phyloP scores from a whole-genome alignment of 805 yeast species.

The Zygosaccharomyces bisporus region DNA sequence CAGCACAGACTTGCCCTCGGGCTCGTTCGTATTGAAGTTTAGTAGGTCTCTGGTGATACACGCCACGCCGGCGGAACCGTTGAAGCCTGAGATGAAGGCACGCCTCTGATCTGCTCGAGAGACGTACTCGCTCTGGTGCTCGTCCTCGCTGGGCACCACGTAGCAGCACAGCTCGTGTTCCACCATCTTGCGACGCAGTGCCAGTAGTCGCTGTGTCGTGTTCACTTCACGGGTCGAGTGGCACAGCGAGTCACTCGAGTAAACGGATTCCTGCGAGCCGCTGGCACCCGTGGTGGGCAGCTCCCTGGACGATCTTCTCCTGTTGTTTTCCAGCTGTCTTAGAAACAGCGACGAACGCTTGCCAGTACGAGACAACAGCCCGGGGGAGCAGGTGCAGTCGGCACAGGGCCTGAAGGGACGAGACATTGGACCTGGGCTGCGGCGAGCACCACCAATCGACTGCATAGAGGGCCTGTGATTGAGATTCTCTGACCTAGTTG shows the following conservation, averaged over 20 bases:
- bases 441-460: slow-evolving; percentile 8
- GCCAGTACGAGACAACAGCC: slow-evolving; percentile 64
- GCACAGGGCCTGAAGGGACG: slow-evolving; percentile 52
- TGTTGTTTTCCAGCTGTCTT: slow-evolving; percentile 31
- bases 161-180: slow-evolving; percentile 65
- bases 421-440: slow-evolving; percentile 11
- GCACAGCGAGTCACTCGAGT: slow-evolving; percentile 40
- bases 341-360: slow-evolving; percentile 51
- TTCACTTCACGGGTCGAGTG: slow-evolving; percentile 43
- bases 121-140: slow-evolving; percentile 89
- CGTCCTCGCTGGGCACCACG: slow-evolving; percentile 83
- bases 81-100: slow-evolving; percentile 78
- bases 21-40: slow-evolving; percentile 38
- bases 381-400: slow-evolving; percentile 84
- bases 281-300: slow-evolving; percentile 10
- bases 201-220: slow-evolving; percentile 55
- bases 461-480: slow-evolving; percentile 15
- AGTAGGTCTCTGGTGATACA: slow-evolving; percentile 57
- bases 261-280: slow-evolving; percentile 34
- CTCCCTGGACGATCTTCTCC: slow-evolving; percentile 30
- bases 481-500: slow-evolving; percentile 9
- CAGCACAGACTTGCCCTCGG: slow-evolving; percentile 67
- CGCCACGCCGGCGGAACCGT: slow-evolving; percentile 92
- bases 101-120: slow-evolving; percentile 78
- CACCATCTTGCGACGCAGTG: slow-evolving; percentile 62